These are phyloP conservation scores for Cutaneotrichosporon cavernicola DNA, from an alignment of 1,284 basidiomycete genomes.

Conservation along the genomic window DNA sequence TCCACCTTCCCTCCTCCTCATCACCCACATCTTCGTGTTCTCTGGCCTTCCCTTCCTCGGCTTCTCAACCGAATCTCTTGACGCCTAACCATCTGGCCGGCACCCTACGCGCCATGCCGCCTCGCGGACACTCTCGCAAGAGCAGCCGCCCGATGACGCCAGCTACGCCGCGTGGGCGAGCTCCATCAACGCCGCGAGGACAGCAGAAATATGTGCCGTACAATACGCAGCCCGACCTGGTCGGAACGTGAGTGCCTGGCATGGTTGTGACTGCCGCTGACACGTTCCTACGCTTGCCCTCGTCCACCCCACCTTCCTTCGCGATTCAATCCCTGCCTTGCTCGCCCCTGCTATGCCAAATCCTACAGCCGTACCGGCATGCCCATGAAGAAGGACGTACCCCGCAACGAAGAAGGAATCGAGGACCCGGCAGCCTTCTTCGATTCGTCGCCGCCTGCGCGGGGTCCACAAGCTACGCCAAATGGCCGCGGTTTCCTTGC, in stretches of 20 bases:
- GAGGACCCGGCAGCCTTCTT: conserved; percentile 77
- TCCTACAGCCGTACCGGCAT: conserved; percentile 41
- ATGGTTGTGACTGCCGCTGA: background rate
- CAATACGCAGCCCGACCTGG: conserved; percentile 45
- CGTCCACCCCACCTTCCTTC: background rate
- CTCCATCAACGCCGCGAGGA: background rate
- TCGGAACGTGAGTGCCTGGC: conserved; percentile 47
- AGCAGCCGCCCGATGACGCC: background rate
- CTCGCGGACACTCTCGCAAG: background rate
- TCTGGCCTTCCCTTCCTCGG: background rate
- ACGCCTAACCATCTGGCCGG: background rate
- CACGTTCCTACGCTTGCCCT: background rate
- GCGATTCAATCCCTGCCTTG: background rate
- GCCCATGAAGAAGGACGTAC: conserved; percentile 57
- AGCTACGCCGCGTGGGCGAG: conserved; percentile 17
- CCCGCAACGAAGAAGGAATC: conserved; percentile 75
- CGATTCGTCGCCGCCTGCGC: conserved; percentile 41
- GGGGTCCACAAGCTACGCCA: background rate
- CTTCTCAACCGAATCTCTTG: background rate
- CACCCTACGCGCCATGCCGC: conserved; percentile 15
- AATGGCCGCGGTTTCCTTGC: background rate
- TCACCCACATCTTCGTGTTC: background rate
- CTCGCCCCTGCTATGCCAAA: background rate
- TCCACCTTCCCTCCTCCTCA: background rate
- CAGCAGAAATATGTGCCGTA: conserved; percentile 37